Evolutionary conservation across 352 stramenopile species (phyloP).

Genomic region (Globisporangium spinosum): DNA sequence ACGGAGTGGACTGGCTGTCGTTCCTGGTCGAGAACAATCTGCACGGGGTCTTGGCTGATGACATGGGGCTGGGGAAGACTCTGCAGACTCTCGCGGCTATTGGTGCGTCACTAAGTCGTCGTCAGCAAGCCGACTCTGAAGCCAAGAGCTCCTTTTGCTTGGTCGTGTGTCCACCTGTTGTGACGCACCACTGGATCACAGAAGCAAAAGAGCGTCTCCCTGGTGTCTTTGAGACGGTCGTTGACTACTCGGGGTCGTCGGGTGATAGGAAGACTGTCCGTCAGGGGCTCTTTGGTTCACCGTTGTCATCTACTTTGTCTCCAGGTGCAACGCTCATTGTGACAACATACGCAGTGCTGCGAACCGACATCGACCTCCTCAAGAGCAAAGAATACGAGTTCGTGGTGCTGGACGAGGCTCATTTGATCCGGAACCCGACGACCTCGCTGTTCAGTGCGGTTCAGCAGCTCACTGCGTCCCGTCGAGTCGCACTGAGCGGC

Average conservation of each 20-base stretch:
- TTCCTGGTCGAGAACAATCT: slow-evolving; percentile 74
- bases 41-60: slow-evolving; percentile 78
- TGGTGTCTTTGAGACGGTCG: slow-evolving; percentile 44
- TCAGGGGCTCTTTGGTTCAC: not conserved
- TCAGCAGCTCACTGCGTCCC: slow-evolving; percentile 60
- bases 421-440: slow-evolving; percentile 95
- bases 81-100: slow-evolving; percentile 92
- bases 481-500: slow-evolving; percentile 94
- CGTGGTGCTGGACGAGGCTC: slow-evolving; percentile 95
- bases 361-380: slow-evolving; percentile 78
- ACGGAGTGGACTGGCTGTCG: slow-evolving; percentile 72
- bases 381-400: slow-evolving; percentile 64
- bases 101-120: slow-evolving; percentile 31
- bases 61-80: slow-evolving; percentile 94
- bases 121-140: slow-evolving; percentile 20
- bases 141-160: slow-evolving; percentile 32
- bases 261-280: slow-evolving; percentile 42
- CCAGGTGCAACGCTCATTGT: slow-evolving; percentile 36
- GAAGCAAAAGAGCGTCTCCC: slow-evolving; percentile 89
- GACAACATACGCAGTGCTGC: slow-evolving; percentile 87
- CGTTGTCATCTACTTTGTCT: not conserved
- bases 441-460: slow-evolving; percentile 88
- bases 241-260: slow-evolving; percentile 75
- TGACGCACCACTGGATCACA: slow-evolving; percentile 93
- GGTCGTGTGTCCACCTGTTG: slow-evolving; percentile 93